phyloP scores from a whole-genome alignment of 805 yeast species.

The Yamadazyma phyllophila region DNA sequence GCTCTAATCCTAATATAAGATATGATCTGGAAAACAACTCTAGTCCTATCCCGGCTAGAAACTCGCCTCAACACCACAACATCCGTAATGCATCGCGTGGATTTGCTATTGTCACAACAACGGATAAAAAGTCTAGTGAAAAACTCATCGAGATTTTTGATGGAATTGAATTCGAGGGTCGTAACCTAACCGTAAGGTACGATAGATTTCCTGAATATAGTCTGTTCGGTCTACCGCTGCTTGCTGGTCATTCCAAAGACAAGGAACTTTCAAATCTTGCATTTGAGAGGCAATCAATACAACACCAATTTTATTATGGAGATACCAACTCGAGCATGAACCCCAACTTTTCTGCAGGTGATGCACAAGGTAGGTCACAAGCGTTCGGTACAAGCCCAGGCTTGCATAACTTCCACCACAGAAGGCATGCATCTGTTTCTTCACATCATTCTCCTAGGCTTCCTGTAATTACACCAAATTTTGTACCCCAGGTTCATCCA shows the following conservation, averaged over 20 bases:
- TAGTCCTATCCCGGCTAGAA: neutral
- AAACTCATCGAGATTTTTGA: constrained; percentile 51
- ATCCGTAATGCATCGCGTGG: constrained; percentile 41
- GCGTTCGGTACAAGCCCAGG: neutral
- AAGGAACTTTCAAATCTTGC: constrained; percentile 24
- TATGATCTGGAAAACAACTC: neutral
- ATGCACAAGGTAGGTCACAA: neutral
- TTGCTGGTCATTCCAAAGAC: constrained; percentile 9
- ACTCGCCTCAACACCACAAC: neutral
- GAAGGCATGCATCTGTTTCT: constrained; percentile 1
- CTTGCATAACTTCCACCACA: neutral
- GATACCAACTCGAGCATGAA: neutral
- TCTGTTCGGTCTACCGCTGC: constrained; percentile 27
- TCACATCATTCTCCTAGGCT: constrained; percentile 7
- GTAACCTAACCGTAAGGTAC: constrained; percentile 58
- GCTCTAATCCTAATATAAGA: neutral
- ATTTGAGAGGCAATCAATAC: constrained; percentile 30
- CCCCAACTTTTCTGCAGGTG: neutral
- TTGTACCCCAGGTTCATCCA: constrained; percentile 15
- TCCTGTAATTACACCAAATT: constrained; percentile 13
- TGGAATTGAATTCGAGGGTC: constrained; percentile 54
- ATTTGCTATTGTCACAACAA: constrained; percentile 61
- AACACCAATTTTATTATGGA: constrained; percentile 31
- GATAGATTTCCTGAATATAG: constrained; percentile 51
- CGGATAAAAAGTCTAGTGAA: constrained; percentile 44